Evolutionary conservation across 140 eudicot species (phyloP).

Genomic region (Cichorium intybus): DNA sequence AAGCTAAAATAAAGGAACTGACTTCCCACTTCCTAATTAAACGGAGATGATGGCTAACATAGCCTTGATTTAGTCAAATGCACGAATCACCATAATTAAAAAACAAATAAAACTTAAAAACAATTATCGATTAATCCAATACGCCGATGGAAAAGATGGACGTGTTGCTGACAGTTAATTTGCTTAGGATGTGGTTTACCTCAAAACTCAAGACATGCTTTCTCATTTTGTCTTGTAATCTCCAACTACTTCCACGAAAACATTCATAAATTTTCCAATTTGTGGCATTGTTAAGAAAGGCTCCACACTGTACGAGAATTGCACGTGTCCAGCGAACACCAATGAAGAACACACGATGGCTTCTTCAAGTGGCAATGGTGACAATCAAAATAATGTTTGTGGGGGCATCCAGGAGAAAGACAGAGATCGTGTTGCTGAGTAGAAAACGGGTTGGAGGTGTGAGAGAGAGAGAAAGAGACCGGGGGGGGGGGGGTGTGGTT

Average conservation of each 20-base stretch:
- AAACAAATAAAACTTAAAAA: no score
- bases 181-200: slow-evolving; percentile 49
- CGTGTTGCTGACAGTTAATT: slow-evolving; percentile 50
- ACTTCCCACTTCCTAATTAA: no score
- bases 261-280: slow-evolving; percentile 15
- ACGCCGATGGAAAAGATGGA: no score
- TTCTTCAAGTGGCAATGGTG: slow-evolving; percentile 54
- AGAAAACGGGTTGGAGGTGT: slow-evolving; percentile 65
- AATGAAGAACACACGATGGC: slow-evolving; percentile 33
- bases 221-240: slow-evolving; percentile 28
- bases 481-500: background rate
- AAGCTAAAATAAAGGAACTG: no score
- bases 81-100: no score
- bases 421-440: slow-evolving; percentile 33
- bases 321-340: slow-evolving; percentile 12
- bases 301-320: background rate
- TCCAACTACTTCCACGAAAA: slow-evolving; percentile 38
- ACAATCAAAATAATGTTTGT: slow-evolving; percentile 51
- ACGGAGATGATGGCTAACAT: no score
- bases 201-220: slow-evolving; percentile 31
- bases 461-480: background rate
- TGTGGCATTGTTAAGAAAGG: background rate
- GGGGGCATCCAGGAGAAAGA: slow-evolving; percentile 28
- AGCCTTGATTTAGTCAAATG: no score
- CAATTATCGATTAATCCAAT: no score